Conservation (phyloP, 306 rosid species). For the Senna siamea region DNA sequence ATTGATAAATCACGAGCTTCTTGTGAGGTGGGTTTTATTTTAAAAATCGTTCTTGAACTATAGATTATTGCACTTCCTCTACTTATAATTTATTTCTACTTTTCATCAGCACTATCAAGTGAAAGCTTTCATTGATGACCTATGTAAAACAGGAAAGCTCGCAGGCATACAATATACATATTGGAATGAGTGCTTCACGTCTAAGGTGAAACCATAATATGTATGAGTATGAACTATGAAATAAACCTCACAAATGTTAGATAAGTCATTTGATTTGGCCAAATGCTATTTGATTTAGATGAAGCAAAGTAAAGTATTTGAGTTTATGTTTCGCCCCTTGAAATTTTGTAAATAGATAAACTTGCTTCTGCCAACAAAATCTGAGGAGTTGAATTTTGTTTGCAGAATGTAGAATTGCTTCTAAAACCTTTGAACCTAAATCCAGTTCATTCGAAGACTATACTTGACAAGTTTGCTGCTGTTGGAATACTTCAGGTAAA, state of each 20-base stretch:
- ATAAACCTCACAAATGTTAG: not conserved
- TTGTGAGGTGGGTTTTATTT: constrained; percentile 51
- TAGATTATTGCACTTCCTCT: constrained; percentile 4
- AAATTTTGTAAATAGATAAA: not conserved
- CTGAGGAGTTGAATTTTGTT: constrained; percentile 19
- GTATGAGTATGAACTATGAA: not conserved
- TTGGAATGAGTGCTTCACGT: constrained; percentile 87
- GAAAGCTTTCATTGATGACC: constrained; percentile 67
- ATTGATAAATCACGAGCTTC: constrained; percentile 36
- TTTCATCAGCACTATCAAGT: constrained; percentile 57
- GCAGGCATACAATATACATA: constrained; percentile 64
- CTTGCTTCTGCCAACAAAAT: not conserved
- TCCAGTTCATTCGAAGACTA: constrained; percentile 59
- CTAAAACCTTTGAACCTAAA: constrained; percentile 59
- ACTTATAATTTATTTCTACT: constrained; percentile 15
- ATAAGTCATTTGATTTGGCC: not conserved
- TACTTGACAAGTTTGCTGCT: constrained; percentile 89
- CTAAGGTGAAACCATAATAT: constrained; percentile 56
- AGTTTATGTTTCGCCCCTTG: not conserved
- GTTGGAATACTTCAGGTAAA: constrained; percentile 90
- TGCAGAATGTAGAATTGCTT: constrained; percentile 69
- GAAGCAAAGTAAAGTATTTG: constrained; percentile 19
- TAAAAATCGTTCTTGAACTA: constrained; percentile 19
- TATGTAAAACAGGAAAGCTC: constrained; percentile 56
- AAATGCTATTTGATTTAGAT: constrained; percentile 8